Evolutionary conservation across 805 yeast genomes (phyloP).

Genomic region (Saccharomycopsis guyanensis): DNA sequence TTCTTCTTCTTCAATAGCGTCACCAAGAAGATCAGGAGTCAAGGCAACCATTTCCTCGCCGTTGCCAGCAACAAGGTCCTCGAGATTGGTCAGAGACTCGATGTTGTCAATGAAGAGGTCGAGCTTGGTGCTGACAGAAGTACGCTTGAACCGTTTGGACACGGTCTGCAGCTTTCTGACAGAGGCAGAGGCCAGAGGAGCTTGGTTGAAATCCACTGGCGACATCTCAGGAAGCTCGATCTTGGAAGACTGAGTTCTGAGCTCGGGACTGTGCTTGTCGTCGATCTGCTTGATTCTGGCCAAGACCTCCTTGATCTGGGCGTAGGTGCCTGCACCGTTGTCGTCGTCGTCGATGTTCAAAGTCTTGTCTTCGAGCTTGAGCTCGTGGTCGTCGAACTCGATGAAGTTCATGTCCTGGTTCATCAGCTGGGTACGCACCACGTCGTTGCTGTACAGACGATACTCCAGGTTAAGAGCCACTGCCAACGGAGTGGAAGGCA

Average conservation of each 20-base stretch:
- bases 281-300: slow-evolving; percentile 11
- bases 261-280: background rate
- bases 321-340: background rate
- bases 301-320: slow-evolving; percentile 8
- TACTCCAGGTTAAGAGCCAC: background rate
- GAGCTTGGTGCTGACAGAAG: slow-evolving; percentile 14
- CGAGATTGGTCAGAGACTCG: slow-evolving; percentile 7
- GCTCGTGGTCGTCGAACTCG: background rate
- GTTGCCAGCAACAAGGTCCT: background rate
- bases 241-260: background rate
- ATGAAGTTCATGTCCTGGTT: background rate
- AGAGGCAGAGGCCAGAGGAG: too few relatives aligned
- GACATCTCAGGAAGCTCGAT: background rate
- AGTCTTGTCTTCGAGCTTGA: background rate
- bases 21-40: slow-evolving; percentile 6
- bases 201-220: background rate
- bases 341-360: slow-evolving; percentile 12
- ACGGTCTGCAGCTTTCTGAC: slow-evolving; percentile 2
- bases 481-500: background rate
- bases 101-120: slow-evolving; percentile 16
- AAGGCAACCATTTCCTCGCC: slow-evolving; percentile 8
- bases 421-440: background rate
- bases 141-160: slow-evolving; percentile 10
- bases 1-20: background rate
- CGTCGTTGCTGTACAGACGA: too few relatives aligned